Evolutionary conservation across 208 protist genomes (phyloP).

Genomic region (Leishmania martiniquensis): DNA sequence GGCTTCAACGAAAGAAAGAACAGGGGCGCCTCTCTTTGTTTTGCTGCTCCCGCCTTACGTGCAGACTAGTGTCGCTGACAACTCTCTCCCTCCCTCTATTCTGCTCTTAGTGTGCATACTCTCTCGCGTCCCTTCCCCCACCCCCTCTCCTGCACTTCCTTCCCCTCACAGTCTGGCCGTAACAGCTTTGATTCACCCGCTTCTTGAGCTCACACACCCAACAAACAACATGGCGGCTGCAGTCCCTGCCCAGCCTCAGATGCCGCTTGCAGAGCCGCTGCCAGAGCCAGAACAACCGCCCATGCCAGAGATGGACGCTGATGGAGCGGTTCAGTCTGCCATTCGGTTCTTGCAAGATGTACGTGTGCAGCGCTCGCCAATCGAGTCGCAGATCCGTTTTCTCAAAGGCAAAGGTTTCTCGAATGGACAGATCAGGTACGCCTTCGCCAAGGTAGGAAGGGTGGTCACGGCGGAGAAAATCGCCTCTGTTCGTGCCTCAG

Average conservation of each 20-base stretch:
- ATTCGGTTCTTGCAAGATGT: conserved; percentile 74
- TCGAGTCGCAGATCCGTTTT: conserved; percentile 72
- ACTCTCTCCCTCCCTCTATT: neutral
- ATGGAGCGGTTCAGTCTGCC: conserved; percentile 45
- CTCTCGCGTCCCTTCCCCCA: neutral
- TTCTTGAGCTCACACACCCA: neutral
- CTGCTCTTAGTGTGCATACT: neutral
- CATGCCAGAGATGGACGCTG: conserved; percentile 21
- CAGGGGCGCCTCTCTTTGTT: neutral
- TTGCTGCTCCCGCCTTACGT: neutral
- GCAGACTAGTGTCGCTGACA: neutral
- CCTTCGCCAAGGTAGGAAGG: conserved; percentile 63
- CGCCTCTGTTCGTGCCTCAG: conserved; percentile 20
- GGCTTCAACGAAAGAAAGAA: neutral
- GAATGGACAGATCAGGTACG: conserved; percentile 61
- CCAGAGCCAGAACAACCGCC: conserved; percentile 29
- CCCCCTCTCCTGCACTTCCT: neutral
- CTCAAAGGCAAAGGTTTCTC: conserved; percentile 77
- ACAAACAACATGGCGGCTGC: conserved; percentile 1
- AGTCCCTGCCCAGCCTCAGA: conserved; percentile 1
- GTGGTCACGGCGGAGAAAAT: conserved; percentile 55
- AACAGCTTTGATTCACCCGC: neutral
- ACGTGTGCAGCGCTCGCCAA: conserved; percentile 50
- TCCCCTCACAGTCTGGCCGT: no score
- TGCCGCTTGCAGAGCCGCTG: conserved; percentile 5